phyloP scores from a whole-genome alignment of 176 grass and related monocot species.

The Oryza glumipatula region DNA sequence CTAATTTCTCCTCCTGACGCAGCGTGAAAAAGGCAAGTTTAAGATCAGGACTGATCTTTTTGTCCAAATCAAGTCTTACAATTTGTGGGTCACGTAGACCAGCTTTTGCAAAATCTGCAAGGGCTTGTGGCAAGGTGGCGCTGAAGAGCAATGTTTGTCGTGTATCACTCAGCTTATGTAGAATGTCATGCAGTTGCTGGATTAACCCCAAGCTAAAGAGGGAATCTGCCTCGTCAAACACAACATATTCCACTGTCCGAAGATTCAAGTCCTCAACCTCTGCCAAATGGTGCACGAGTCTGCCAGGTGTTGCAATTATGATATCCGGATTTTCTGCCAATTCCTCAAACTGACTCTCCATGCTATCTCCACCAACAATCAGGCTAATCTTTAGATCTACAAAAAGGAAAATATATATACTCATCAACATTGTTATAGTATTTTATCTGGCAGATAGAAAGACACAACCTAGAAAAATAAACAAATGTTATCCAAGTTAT shows the following conservation, averaged over 20 bases:
- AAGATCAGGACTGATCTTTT: constrained; percentile 92
- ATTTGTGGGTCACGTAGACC: constrained; percentile 80
- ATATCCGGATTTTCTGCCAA: constrained; percentile 91
- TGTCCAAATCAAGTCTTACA: constrained; percentile 84
- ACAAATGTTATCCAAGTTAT: neutral
- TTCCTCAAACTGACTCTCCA: constrained; percentile 96
- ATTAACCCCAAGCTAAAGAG: constrained; percentile 85
- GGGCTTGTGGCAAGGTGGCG: constrained; percentile 81
- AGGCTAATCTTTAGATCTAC: constrained; percentile 80
- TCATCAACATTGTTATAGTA: neutral
- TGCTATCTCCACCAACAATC: constrained; percentile 94
- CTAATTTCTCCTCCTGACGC: constrained; percentile 90
- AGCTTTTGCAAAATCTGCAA: constrained; percentile 93
- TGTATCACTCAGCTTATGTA: constrained; percentile 68
- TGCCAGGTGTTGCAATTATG: constrained; percentile 96
- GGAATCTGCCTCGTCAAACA: constrained; percentile 95
- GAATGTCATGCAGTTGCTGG: constrained; percentile 69
- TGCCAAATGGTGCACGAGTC: constrained; percentile 82
- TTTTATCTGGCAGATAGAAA: neutral
- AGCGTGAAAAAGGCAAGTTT: constrained; percentile 80
- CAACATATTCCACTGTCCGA: constrained; percentile 89
- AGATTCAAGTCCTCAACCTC: constrained; percentile 91
- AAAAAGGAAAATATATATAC: neutral
- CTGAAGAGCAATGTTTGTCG: constrained; percentile 92
- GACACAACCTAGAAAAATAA: neutral